Evolutionary conservation across 345 rosid species (phyloP).

Genomic region (Eucalyptus pauciflora): DNA sequence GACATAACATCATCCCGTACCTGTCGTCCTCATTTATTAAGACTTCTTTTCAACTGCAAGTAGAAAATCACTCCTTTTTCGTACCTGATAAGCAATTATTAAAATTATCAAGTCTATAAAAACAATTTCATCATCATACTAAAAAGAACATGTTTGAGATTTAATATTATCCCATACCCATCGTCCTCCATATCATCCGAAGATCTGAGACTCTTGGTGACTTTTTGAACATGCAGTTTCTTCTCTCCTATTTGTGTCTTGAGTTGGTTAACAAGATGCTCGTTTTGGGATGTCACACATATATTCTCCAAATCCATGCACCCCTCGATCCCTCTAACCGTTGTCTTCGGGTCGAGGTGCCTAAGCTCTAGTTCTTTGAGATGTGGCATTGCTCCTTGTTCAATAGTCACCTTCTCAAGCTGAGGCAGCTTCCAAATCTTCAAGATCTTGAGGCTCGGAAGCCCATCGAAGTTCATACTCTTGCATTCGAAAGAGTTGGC

Average conservation of each 20-base stretch:
- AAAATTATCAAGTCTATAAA: no score
- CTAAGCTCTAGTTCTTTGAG: neutral
- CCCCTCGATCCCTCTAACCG: rapidly evolving
- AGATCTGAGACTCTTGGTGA: rapidly evolving
- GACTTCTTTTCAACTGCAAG: no score
- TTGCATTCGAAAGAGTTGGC: no score
- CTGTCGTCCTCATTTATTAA: rapidly evolving
- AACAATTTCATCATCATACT: no score
- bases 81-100: no score
- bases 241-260: rapidly evolving
- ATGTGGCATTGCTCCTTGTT: rapidly evolving
- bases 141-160: neutral
- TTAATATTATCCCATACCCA: neutral
- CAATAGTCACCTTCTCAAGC: rapidly evolving
- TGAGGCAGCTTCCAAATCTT: neutral
- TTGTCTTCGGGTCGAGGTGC: no score
- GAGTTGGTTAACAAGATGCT: rapidly evolving
- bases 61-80: no score
- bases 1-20: no score
- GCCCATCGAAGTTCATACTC: no score
- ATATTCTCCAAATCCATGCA: rapidly evolving
- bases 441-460: neutral
- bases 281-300: rapidly evolving
- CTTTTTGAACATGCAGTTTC: no score
- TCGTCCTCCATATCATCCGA: rapidly evolving